A percentile compares a stretch with the other conserved stretches of the same genome.
phyloP scores from a whole-genome alignment of 306 rosid genomes.

The Abrus pulchellus region DNA sequence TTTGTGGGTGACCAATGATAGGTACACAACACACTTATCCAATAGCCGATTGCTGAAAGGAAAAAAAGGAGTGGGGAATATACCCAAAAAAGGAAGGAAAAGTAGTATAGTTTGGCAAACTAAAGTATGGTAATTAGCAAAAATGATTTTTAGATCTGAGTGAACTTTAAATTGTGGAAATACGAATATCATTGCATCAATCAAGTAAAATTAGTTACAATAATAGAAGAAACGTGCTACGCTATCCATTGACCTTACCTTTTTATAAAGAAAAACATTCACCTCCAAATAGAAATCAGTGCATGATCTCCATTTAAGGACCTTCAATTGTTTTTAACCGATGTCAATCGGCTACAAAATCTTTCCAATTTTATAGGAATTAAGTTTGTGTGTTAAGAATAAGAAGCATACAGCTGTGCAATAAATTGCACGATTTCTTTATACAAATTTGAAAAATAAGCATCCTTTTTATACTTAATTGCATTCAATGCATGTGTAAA shows the following conservation, averaged over 20 bases:
- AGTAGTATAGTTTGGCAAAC: background rate
- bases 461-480: too few relatives aligned
- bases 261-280: background rate
- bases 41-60: background rate
- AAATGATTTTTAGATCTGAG: background rate
- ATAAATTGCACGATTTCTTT: too few relatives aligned
- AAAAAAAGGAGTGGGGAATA: constrained; percentile 2
- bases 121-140: background rate
- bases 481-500: too few relatives aligned
- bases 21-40: constrained; percentile 9
- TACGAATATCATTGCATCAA: constrained; percentile 14
- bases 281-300: background rate
- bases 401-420: too few relatives aligned
- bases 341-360: constrained; percentile 1
- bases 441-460: too few relatives aligned
- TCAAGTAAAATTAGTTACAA: background rate
- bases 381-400: background rate
- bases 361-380: background rate
- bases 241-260: background rate
- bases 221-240: background rate
- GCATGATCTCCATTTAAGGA: background rate
- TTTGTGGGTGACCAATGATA: background rate
- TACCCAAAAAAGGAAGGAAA: background rate
- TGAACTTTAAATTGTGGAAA: background rate
- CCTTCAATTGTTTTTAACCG: background rate